phyloP scores from a whole-genome alignment of 352 stramenopile genomes.

The Globisporangium parvum region DNA sequence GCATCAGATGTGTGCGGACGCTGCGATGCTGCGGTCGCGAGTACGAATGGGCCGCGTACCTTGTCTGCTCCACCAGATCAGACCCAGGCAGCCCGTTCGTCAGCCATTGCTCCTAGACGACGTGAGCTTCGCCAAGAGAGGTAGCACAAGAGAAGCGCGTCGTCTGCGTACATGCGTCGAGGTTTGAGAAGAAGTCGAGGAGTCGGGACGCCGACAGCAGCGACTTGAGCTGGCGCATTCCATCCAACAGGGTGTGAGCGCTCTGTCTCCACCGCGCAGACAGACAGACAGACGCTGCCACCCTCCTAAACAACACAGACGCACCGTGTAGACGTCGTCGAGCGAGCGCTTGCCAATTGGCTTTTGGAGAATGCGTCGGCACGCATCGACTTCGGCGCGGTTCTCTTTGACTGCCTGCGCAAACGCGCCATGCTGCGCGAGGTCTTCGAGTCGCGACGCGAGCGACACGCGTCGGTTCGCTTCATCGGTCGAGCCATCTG shows the following conservation, averaged over 20 bases:
- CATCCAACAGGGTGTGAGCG: background rate
- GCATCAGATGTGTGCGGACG: background rate
- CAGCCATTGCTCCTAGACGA: too few species aligned
- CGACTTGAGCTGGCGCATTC: conserved; percentile 52
- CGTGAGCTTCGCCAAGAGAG: background rate
- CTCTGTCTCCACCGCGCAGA: background rate
- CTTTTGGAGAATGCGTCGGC: conserved; percentile 52
- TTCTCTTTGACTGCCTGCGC: conserved; percentile 35
- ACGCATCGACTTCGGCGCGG: conserved; percentile 39
- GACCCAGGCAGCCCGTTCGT: too few species aligned
- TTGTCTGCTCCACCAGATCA: background rate
- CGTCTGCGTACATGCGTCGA: conserved; percentile 51
- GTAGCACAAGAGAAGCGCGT: background rate
- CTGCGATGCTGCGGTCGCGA: background rate
- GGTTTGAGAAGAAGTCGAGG: conserved; percentile 75
- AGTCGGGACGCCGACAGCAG: conserved; percentile 66
- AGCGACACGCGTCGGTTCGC: conserved; percentile 29
- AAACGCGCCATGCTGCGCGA: conserved; percentile 34
- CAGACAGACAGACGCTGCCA: too few species aligned
- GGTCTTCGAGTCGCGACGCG: conserved; percentile 39
- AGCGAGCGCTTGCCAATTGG: conserved; percentile 44
- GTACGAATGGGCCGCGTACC: too few species aligned
- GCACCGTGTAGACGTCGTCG: conserved; percentile 67
- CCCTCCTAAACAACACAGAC: background rate
- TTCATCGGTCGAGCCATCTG: background rate